Conservation (phyloP, 257 asterid genomes). For the Nyctanthes arbortristis region DNA sequence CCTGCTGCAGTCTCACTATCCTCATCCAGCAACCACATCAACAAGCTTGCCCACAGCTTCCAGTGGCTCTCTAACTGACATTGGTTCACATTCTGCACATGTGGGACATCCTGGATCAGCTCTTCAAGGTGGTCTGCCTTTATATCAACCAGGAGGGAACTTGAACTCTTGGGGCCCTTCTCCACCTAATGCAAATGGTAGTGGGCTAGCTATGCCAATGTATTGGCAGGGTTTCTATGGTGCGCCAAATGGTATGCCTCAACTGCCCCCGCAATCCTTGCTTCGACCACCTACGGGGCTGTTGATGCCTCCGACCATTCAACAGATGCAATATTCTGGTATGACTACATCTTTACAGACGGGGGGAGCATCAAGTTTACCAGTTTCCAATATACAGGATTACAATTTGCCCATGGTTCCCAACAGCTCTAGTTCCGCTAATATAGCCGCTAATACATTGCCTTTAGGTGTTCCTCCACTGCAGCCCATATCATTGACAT, state of each 20-base stretch:
- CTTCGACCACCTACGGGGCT: conserved; percentile 84
- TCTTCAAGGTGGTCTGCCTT: conserved; percentile 69
- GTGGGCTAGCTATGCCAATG: conserved; percentile 86
- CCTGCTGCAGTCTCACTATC: conserved; percentile 83
- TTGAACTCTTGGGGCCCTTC: conserved; percentile 85
- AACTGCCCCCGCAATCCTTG: conserved; percentile 73
- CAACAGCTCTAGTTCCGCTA: conserved; percentile 39
- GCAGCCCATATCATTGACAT: conserved; percentile 44
- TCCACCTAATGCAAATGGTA: conserved; percentile 68
- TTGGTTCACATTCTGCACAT: conserved; percentile 62
- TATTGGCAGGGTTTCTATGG: conserved; percentile 97
- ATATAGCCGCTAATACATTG: conserved; percentile 45
- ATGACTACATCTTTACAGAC: conserved; percentile 61
- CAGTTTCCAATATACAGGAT: conserved; percentile 59
- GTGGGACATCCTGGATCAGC: conserved; percentile 62
- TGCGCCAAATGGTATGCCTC: conserved; percentile 75
- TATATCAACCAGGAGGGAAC: conserved; percentile 92
- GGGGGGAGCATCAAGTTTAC: conserved; percentile 44
- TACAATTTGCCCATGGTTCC: conserved; percentile 50
- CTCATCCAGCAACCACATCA: conserved; percentile 61
- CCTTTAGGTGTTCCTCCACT: conserved; percentile 51
- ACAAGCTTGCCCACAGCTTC: conserved; percentile 67
- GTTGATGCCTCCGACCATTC: conserved; percentile 70
- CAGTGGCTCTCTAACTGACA: conserved; percentile 53
- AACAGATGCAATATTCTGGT: conserved; percentile 72